phyloP scores from a whole-genome alignment of 2,329 filamentous ascomycete genomes.

The Talaromyces sp. region DNA sequence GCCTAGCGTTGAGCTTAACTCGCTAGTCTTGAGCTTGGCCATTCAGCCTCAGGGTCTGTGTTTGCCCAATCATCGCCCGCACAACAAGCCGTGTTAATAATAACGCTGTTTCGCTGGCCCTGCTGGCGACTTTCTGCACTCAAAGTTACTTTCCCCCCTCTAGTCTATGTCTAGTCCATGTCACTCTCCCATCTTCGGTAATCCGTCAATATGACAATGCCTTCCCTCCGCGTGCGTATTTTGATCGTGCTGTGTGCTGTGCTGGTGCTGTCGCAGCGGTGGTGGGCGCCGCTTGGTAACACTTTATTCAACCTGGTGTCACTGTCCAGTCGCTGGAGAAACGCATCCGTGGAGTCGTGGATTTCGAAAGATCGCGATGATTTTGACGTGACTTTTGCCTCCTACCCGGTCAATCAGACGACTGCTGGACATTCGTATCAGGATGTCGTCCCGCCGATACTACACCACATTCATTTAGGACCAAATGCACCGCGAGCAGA shows the following conservation, averaged over 20 bases:
- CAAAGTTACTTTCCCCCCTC: not conserved
- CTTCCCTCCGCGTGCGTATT: not conserved
- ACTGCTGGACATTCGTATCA: constrained; percentile 6
- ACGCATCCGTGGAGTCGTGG: not conserved
- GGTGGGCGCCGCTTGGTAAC: constrained; percentile 10
- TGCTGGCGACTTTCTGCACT: not conserved
- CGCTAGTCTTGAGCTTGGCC: constrained; percentile 2
- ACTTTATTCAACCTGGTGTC: constrained; percentile 11
- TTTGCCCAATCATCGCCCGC: not conserved
- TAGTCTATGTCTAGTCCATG: not conserved
- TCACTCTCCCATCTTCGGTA: not conserved
- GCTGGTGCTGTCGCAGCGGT: constrained; percentile 7
- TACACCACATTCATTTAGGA: constrained; percentile 21
- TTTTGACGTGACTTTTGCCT: constrained; percentile 16
- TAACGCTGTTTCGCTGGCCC: not conserved
- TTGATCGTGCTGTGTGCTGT: constrained; percentile 6
- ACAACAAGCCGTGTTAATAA: not conserved
- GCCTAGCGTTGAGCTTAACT: constrained; percentile 6
- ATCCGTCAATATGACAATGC: constrained; percentile 2
- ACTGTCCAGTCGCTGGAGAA: constrained; percentile 15
- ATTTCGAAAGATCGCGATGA: constrained; percentile 13
- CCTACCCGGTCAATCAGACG: constrained; percentile 15
- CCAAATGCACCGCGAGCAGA: constrained; percentile 16
- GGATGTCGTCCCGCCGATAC: constrained; percentile 17
- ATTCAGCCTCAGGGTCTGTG: constrained; percentile 4